Percentiles rank a stretch among this genome's conserved stretches.
Conservation (phyloP, 768 basidiomycete genomes). For the Tulasnella sp. region DNA sequence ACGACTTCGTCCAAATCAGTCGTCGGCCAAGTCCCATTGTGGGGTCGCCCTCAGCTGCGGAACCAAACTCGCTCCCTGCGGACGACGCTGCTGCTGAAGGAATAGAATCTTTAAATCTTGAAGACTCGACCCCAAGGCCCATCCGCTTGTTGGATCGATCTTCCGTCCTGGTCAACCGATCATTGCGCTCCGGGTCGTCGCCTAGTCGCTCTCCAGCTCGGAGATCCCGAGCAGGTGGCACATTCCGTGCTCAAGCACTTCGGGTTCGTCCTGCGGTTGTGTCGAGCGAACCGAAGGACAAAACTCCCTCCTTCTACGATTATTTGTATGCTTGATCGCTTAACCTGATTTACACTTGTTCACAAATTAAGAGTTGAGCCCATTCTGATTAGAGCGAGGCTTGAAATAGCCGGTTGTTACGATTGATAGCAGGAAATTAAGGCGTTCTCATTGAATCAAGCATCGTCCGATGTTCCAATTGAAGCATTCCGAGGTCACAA, state of each 20-base stretch:
- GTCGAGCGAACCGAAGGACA: not conserved
- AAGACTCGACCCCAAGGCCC: slow-evolving; percentile 15
- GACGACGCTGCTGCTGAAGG: not conserved
- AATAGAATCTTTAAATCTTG: slow-evolving; percentile 16
- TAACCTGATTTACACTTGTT: not conserved
- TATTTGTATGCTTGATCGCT: slow-evolving; percentile 5
- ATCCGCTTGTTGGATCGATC: not conserved
- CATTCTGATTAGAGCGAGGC: not conserved
- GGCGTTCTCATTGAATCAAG: no score
- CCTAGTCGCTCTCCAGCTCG: slow-evolving; percentile 18
- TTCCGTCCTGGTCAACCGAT: not conserved
- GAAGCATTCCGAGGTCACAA: not conserved
- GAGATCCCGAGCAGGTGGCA: not conserved
- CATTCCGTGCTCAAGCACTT: not conserved
- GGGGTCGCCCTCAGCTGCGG: not conserved
- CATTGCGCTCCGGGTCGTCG: slow-evolving; percentile 22
- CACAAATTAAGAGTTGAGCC: not conserved
- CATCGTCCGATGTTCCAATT: not conserved
- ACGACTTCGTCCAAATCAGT: slow-evolving; percentile 16
- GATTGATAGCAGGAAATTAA: no score
- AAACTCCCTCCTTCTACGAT: slow-evolving; percentile 5
- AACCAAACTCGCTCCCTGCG: not conserved
- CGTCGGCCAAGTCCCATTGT: not conserved
- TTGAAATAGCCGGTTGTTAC: not conserved
- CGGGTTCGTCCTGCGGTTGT: not conserved